phyloP scores from a whole-genome alignment of 352 stramenopile species.

The Phytophthora pistaciae region DNA sequence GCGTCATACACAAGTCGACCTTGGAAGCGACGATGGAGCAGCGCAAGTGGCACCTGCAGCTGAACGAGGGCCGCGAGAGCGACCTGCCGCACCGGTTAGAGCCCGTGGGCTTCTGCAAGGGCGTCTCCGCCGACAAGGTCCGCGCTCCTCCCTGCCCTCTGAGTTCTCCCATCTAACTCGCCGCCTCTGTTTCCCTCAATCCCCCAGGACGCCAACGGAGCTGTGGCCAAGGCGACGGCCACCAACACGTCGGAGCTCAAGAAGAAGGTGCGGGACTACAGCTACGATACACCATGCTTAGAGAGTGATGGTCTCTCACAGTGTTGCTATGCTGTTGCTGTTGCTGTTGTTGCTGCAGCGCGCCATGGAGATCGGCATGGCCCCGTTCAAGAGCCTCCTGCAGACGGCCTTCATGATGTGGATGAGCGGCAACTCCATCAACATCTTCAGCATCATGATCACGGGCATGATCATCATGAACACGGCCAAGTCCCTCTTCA shows the following conservation, averaged over 20 bases:
- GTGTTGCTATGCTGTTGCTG: background rate
- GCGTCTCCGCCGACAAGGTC: constrained; percentile 71
- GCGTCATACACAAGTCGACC: background rate
- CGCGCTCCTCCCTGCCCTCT: background rate
- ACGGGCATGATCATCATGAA: constrained; percentile 94
- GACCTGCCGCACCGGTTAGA: constrained; percentile 69
- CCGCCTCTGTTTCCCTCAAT: background rate
- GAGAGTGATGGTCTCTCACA: constrained; percentile 13
- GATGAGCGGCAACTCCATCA: constrained; percentile 95
- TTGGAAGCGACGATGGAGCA: constrained; percentile 38
- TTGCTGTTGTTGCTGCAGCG: constrained; percentile 48
- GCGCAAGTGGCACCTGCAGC: constrained; percentile 83
- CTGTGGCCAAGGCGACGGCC: constrained; percentile 63
- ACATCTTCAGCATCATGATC: constrained; percentile 97
- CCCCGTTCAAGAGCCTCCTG: constrained; percentile 92
- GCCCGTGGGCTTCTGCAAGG: constrained; percentile 72
- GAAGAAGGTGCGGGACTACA: constrained; percentile 72
- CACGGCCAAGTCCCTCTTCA: constrained; percentile 92
- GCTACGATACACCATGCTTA: background rate
- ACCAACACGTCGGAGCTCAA: constrained; percentile 86
- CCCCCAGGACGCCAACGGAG: constrained; percentile 53
- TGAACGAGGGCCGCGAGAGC: constrained; percentile 81
- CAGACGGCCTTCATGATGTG: constrained; percentile 97
- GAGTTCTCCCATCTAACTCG: background rate
- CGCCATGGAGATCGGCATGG: constrained; percentile 92